These are phyloP conservation scores for Acanthochlamys bracteata DNA, from an alignment of 106 monocot species.

Conservation along the genomic window DNA sequence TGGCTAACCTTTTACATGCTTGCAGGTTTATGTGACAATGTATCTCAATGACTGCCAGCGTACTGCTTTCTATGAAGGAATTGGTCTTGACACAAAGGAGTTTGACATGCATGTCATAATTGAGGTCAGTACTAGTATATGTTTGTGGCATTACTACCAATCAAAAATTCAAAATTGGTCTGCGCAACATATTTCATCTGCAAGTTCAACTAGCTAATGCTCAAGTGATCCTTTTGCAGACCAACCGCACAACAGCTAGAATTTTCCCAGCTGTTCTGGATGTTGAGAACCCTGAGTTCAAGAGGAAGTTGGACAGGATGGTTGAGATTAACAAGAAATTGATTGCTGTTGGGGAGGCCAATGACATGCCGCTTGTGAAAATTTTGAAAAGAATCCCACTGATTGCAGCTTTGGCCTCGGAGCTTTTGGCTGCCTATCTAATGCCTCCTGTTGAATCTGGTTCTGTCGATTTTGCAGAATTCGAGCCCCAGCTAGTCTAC, in stretches of 20 bases:
- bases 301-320: constrained; percentile 95
- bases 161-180: too few species aligned
- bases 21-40: constrained; percentile 95
- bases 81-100: constrained; percentile 91
- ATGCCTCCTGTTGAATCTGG: constrained; percentile 97
- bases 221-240: constrained; percentile 34
- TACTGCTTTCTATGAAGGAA: constrained; percentile 87
- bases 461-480: constrained; percentile 88
- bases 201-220: too few species aligned
- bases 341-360: constrained; percentile 47
- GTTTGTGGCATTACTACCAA: too few species aligned
- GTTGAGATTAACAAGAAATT: constrained; percentile 71
- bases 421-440: constrained; percentile 82
- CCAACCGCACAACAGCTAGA: constrained; percentile 85
- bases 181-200: too few species aligned
- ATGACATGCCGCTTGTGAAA: constrained; percentile 68
- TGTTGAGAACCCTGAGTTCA: constrained; percentile 97
- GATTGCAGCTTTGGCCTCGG: constrained; percentile 59
- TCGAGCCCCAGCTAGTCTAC: constrained; percentile 82
- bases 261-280: constrained; percentile 93
- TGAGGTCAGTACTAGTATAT: constrained; percentile 40
- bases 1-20: neutral
- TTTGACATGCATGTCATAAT: constrained; percentile 99
- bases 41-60: constrained; percentile 92
- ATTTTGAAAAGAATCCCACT: constrained; percentile 90